These are phyloP conservation scores for Gonapodya prolifera DNA, from an alignment of 192 early-diverging fungal genomes.

Conservation along the genomic window DNA sequence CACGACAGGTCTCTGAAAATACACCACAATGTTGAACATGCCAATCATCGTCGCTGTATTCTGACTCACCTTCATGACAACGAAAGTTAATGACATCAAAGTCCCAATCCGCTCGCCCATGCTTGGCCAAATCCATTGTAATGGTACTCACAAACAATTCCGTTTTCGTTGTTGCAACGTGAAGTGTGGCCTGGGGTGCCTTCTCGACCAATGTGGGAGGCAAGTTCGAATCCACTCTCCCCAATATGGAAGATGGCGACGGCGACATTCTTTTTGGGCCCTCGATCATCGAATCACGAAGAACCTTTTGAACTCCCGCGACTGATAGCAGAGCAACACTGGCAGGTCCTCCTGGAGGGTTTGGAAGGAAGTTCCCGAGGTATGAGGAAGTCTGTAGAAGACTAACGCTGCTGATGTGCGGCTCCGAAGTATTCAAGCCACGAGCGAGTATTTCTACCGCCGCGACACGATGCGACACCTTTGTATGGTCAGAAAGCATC, in stretches of 20 bases:
- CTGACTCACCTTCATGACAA: constrained; percentile 53
- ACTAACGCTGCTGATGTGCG: constrained; percentile 49
- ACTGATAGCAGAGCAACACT: no score
- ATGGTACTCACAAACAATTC: constrained; percentile 59
- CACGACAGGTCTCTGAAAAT: constrained; percentile 47
- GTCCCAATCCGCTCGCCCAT: constrained; percentile 37
- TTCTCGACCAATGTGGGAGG: constrained; percentile 22
- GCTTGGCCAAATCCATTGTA: constrained; percentile 56
- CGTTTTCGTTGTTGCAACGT: constrained; percentile 52
- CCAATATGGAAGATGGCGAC: neutral
- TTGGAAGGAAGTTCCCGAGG: neutral
- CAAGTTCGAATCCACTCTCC: no score
- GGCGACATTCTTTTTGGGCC: no score
- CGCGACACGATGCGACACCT: constrained; percentile 32
- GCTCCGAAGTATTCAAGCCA: constrained; percentile 64
- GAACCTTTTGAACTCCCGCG: no score
- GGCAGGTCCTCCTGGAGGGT: neutral
- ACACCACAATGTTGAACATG: neutral
- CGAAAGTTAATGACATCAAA: constrained; percentile 55
- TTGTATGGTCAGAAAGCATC: constrained; percentile 43
- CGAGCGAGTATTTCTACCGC: constrained; percentile 61
- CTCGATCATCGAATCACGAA: no score
- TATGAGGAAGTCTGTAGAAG: neutral
- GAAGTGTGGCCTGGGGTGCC: constrained; percentile 54
- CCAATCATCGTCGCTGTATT: neutral